Conservation (phyloP, 148 eudicot genomes). For the Dysphania ambrosioides region DNA sequence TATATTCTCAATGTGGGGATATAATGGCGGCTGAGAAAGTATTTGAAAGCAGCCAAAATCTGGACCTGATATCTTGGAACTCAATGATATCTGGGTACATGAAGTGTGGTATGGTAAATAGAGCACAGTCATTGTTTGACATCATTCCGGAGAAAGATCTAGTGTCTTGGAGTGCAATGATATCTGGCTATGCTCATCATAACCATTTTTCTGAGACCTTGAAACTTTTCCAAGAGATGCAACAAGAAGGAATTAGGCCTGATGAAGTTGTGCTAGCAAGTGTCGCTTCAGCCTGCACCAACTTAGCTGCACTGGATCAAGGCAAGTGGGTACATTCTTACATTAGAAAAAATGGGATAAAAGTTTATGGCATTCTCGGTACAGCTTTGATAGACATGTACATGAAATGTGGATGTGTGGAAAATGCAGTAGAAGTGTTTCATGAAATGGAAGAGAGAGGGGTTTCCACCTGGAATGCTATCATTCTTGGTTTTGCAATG, state of each 20-base stretch:
- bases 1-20: constrained; percentile 55
- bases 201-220: constrained; percentile 44
- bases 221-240: constrained; percentile 57
- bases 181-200: constrained; percentile 59
- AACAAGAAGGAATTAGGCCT: constrained; percentile 40
- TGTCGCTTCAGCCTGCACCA: constrained; percentile 64
- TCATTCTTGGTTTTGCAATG: background rate
- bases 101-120: no score
- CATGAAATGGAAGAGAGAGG: constrained; percentile 39
- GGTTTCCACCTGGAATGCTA: background rate
- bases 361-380: constrained; percentile 50
- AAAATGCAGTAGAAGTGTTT: constrained; percentile 56
- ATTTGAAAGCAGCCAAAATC: constrained; percentile 38
- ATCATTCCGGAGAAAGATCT: constrained; percentile 37
- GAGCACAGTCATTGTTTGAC: no score
- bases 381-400: constrained; percentile 80
- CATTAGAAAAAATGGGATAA: constrained; percentile 39
- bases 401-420: constrained; percentile 66
- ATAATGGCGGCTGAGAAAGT: constrained; percentile 51
- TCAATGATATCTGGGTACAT: no score
- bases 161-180: constrained; percentile 76
- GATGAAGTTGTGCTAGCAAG: constrained; percentile 66
- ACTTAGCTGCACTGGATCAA: constrained; percentile 49
- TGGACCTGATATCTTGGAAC: constrained; percentile 32
- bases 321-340: constrained; percentile 61